Conservation (phyloP, 306 rosid genomes). For the Clitoria ternatea region DNA sequence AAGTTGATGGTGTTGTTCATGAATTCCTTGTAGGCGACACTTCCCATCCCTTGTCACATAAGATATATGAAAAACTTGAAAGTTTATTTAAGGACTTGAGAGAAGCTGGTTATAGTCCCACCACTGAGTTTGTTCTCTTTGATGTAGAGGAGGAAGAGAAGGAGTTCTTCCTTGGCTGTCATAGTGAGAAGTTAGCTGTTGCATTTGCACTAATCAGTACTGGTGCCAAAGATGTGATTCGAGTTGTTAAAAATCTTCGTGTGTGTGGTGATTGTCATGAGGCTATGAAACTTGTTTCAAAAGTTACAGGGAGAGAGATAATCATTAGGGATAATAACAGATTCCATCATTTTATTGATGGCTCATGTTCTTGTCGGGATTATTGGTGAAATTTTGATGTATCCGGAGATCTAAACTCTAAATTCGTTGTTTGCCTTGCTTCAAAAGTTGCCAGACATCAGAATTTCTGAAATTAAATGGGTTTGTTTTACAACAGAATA, state of each 20-base stretch:
- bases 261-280: conserved; percentile 73
- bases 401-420: not conserved
- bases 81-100: conserved; percentile 52
- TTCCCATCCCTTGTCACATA: conserved; percentile 50
- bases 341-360: conserved; percentile 55
- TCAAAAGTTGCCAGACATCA: not conserved
- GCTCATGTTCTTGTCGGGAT: conserved; percentile 65
- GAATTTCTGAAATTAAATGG: not conserved
- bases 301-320: conserved; percentile 54
- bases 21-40: conserved; percentile 71
- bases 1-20: conserved; percentile 56
- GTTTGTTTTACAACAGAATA: not conserved
- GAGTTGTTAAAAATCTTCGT: conserved; percentile 73
- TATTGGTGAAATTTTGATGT: conserved; percentile 49
- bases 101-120: conserved; percentile 65
- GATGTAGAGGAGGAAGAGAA: conserved; percentile 79
- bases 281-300: conserved; percentile 60
- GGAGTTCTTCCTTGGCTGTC: conserved; percentile 63
- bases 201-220: conserved; percentile 64
- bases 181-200: conserved; percentile 73
- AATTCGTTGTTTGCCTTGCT: not conserved
- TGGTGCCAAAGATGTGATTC: conserved; percentile 35
- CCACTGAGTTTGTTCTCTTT: conserved; percentile 67
- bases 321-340: conserved; percentile 61
- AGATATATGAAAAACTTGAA: conserved; percentile 59